These are phyloP conservation scores for Didymella lethalis DNA, from an alignment of 2,329 filamentous ascomycete species.

Conservation along the genomic window DNA sequence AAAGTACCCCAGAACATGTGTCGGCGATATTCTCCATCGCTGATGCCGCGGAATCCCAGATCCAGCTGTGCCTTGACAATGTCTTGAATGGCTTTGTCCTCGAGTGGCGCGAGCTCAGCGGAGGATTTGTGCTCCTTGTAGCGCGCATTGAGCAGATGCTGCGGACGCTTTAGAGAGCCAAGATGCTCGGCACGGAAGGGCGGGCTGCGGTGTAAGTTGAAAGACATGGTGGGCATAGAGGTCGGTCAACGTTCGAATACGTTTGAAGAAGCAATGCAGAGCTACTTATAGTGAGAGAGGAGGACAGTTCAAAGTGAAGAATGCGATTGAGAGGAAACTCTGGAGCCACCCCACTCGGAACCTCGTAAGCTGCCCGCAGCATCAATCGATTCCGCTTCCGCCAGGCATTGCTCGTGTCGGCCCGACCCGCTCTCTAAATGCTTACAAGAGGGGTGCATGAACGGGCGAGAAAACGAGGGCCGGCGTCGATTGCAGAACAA, in stretches of 20 bases:
- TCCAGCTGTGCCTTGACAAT: constrained; percentile 69
- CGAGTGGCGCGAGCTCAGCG: constrained; percentile 65
- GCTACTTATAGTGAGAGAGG: too few species aligned
- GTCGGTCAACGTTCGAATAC: neutral
- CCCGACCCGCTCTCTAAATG: constrained; percentile 3
- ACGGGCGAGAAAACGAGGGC: too few species aligned
- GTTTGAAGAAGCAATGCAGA: too few species aligned
- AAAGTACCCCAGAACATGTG: constrained; percentile 64
- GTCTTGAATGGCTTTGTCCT: constrained; percentile 69
- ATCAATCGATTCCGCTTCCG: neutral
- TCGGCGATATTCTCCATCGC: constrained; percentile 70
- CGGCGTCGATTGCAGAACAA: too few species aligned
- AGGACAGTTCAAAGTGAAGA: neutral
- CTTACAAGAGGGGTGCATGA: neutral
- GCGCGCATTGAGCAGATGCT: constrained; percentile 65
- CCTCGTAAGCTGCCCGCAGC: neutral
- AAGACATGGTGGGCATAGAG: constrained; percentile 22
- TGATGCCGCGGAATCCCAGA: constrained; percentile 67
- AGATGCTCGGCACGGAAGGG: constrained; percentile 76
- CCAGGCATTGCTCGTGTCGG: constrained; percentile 5
- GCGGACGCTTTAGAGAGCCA: constrained; percentile 72
- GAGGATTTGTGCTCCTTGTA: constrained; percentile 62
- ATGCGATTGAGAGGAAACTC: neutral
- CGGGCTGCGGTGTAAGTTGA: constrained; percentile 49
- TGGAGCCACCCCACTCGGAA: neutral